These are phyloP conservation scores for Ogataea methylovora DNA, from an alignment of 805 yeast species.

Conservation along the genomic window DNA sequence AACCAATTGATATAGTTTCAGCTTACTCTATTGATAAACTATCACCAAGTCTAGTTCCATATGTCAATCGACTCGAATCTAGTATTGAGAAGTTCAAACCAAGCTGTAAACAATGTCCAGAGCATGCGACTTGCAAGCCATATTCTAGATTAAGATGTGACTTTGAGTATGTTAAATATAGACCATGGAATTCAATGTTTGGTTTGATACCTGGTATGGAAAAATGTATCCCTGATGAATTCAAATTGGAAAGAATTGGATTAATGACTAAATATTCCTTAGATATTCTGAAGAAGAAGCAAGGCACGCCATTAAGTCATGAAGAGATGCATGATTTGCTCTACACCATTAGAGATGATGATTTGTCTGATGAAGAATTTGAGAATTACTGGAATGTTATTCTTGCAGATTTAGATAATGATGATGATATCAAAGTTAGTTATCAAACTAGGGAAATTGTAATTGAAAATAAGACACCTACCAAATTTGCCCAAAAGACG, in stretches of 20 bases:
- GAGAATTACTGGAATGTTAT: conserved; percentile 68
- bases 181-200: conserved; percentile 47
- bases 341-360: conserved; percentile 49
- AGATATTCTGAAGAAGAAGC: conserved; percentile 55
- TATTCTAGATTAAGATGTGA: conserved; percentile 58
- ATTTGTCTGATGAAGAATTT: conserved; percentile 54
- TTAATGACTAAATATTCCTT: conserved; percentile 62
- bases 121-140: conserved; percentile 67
- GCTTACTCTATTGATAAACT: neutral
- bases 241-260: conserved; percentile 57
- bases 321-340: conserved; percentile 57
- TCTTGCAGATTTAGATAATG: conserved; percentile 42
- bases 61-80: conserved; percentile 31
- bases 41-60: conserved; percentile 8
- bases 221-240: conserved; percentile 66
- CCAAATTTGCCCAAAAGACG: conserved; percentile 11
- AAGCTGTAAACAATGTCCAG: conserved; percentile 70
- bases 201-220: conserved; percentile 58
- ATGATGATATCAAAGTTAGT: conserved; percentile 57
- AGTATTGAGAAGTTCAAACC: conserved; percentile 44
- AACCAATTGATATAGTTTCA: conserved; percentile 10
- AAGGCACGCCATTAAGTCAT: conserved; percentile 56
- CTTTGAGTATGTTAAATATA: conserved; percentile 47
- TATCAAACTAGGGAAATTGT: conserved; percentile 15
- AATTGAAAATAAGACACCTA: conserved; percentile 12